phyloP scores from a whole-genome alignment of 129 eudicot species.

The Gnaphalium uliginosum region DNA sequence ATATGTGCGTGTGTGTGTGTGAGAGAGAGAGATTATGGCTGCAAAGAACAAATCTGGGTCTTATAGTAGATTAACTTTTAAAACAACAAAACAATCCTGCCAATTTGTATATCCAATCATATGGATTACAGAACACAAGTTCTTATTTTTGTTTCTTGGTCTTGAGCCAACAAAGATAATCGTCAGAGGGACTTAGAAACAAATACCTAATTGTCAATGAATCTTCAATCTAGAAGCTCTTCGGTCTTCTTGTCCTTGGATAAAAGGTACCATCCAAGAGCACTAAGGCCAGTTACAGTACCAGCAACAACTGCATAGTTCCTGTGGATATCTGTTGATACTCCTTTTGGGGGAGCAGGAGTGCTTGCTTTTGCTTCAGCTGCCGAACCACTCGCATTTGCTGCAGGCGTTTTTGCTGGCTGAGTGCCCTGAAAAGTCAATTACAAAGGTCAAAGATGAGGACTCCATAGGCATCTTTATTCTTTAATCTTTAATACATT shows the following conservation, averaged over 20 bases:
- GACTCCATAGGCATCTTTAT: slow-evolving; percentile 48
- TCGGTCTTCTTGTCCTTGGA: slow-evolving; percentile 61
- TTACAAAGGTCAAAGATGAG: slow-evolving; percentile 5
- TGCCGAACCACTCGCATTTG: slow-evolving; percentile 45
- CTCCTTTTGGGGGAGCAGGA: slow-evolving; percentile 47
- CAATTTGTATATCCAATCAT: slow-evolving; percentile 15
- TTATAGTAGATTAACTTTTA: slow-evolving; percentile 20
- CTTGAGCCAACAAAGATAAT: slow-evolving; percentile 15
- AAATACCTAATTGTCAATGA: slow-evolving; percentile 18
- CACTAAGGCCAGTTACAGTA: slow-evolving; percentile 51
- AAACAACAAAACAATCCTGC: slow-evolving; percentile 23
- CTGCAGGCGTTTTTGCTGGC: slow-evolving; percentile 56
- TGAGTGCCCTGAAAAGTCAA: slow-evolving; percentile 60
- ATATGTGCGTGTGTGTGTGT: no score
- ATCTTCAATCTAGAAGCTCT: slow-evolving; percentile 61
- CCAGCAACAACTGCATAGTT: slow-evolving; percentile 91
- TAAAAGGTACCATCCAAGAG: slow-evolving; percentile 64
- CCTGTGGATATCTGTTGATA: slow-evolving; percentile 60
- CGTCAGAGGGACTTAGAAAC: slow-evolving; percentile 8
- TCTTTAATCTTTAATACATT: no score
- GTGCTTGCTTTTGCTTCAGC: slow-evolving; percentile 70
- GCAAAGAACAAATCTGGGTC: slow-evolving; percentile 23
- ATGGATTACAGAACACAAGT: slow-evolving; percentile 24
- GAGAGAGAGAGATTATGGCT: no score
- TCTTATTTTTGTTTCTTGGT: slow-evolving; percentile 21